phyloP scores from a whole-genome alignment of 1,139 yeast species.

The Saccharomyces uvarum region DNA sequence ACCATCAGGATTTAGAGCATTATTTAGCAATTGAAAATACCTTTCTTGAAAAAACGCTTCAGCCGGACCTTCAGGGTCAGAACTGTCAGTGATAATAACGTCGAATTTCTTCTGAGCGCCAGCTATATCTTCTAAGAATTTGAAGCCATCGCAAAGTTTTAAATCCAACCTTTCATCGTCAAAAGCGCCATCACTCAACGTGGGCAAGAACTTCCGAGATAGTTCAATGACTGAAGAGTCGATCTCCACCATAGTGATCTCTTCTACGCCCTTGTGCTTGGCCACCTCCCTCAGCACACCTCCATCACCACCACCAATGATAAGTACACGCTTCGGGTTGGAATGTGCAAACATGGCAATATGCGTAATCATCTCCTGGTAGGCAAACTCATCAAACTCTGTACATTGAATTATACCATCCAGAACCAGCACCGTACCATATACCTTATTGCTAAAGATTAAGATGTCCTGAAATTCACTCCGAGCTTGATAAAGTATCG shows the following conservation, averaged over 20 bases:
- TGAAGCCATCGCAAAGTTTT: constrained; percentile 81
- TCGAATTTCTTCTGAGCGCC: constrained; percentile 51
- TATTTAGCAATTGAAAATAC: constrained; percentile 64
- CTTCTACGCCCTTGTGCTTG: constrained; percentile 66
- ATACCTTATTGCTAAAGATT: constrained; percentile 75
- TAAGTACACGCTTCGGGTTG: constrained; percentile 76
- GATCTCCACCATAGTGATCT: constrained; percentile 79
- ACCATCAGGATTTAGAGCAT: constrained; percentile 65
- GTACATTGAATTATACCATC: constrained; percentile 90
- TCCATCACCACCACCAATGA: constrained; percentile 95
- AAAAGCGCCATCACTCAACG: constrained; percentile 62
- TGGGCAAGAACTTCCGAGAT: constrained; percentile 67
- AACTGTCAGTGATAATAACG: constrained; percentile 88
- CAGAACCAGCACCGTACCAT: constrained; percentile 83
- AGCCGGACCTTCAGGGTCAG: constrained; percentile 98
- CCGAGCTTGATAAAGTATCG: constrained; percentile 65
- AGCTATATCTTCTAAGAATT: constrained; percentile 48
- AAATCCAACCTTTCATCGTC: constrained; percentile 66
- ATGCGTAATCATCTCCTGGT: constrained; percentile 93
- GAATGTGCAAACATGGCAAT: constrained; percentile 82
- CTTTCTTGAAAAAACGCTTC: constrained; percentile 80
- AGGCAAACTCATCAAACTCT: constrained; percentile 88
- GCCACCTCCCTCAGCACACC: constrained; percentile 89
- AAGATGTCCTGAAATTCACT: constrained; percentile 83
- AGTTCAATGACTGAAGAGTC: constrained; percentile 79